These are phyloP conservation scores for Aspergillus ibericus DNA, from an alignment of 2,329 filamentous ascomycete species.

Conservation along the genomic window DNA sequence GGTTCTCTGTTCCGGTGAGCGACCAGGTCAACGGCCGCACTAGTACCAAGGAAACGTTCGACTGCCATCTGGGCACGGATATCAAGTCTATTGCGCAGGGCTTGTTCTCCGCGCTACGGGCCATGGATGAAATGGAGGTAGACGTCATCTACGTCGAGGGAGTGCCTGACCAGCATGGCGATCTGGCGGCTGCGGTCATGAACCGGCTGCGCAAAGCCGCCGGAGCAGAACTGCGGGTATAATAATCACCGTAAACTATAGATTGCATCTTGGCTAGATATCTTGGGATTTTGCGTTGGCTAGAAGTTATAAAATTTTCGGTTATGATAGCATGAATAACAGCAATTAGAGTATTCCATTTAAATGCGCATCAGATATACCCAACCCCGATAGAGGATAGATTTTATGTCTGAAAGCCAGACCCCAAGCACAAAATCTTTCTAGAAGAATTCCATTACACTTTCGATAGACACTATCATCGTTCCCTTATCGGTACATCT, in stretches of 20 bases:
- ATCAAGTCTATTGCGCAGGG: conserved; percentile 77
- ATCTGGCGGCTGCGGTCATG: conserved; percentile 85
- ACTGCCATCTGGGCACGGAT: conserved; percentile 71
- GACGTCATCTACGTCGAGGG: conserved; percentile 90
- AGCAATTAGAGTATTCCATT: background rate
- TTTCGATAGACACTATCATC: background rate
- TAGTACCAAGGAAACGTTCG: conserved; percentile 51
- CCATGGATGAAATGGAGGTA: conserved; percentile 76
- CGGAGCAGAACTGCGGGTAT: conserved; percentile 53
- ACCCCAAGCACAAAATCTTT: background rate
- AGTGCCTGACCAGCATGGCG: conserved; percentile 67
- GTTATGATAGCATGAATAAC: conserved; percentile 5
- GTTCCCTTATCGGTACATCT: background rate
- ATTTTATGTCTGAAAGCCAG: background rate
- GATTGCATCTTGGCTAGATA: conserved; percentile 2
- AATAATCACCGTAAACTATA: conserved; percentile 21
- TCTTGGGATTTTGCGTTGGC: background rate
- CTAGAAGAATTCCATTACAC: background rate
- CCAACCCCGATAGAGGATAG: background rate
- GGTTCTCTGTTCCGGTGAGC: conserved; percentile 29
- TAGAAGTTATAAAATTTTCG: conserved; percentile 9
- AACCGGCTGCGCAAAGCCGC: conserved; percentile 79
- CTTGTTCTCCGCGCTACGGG: conserved; percentile 81
- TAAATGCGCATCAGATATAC: background rate
- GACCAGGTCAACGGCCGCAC: conserved; percentile 20